These are phyloP conservation scores for Fusarium pseudoanthophilum DNA, from an alignment of 2,329 filamentous ascomycete genomes.

Conservation along the genomic window DNA sequence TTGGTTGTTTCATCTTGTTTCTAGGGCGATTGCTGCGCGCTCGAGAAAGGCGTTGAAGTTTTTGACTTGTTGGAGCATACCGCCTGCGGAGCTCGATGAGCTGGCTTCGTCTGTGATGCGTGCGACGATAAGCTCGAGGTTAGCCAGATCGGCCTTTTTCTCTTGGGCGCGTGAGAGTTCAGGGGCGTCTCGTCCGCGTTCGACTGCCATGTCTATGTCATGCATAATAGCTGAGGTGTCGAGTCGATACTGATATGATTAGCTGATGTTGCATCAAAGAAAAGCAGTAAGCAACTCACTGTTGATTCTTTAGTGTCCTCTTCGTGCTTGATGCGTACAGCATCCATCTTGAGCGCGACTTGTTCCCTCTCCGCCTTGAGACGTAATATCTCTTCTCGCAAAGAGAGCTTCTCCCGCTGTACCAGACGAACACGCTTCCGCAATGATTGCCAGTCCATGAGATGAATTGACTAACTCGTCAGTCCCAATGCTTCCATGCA, in stretches of 20 bases:
- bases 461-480: conserved; percentile 62
- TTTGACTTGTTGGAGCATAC: conserved; percentile 65
- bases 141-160: conserved; percentile 63
- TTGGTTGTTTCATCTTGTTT: conserved; percentile 51
- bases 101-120: conserved; percentile 65
- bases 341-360: conserved; percentile 71
- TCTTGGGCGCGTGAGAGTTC: conserved; percentile 58
- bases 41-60: conserved; percentile 74
- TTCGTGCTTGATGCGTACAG: conserved; percentile 69
- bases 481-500: background rate
- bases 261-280: background rate
- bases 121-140: conserved; percentile 68
- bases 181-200: conserved; percentile 61
- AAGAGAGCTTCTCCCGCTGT: conserved; percentile 65
- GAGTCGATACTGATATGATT: conserved; percentile 54
- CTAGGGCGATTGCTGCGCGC: conserved; percentile 66
- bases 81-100: conserved; percentile 60
- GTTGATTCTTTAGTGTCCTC: conserved; percentile 62
- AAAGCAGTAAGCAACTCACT: conserved; percentile 50
- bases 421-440: conserved; percentile 67
- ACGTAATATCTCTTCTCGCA: conserved; percentile 70
- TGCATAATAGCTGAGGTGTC: conserved; percentile 69
- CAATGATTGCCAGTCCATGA: conserved; percentile 68
- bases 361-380: conserved; percentile 70
- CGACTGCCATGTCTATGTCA: conserved; percentile 68